Conservation (phyloP, 1,139 yeast genomes). For the Citeromyces hawaiiensis region DNA sequence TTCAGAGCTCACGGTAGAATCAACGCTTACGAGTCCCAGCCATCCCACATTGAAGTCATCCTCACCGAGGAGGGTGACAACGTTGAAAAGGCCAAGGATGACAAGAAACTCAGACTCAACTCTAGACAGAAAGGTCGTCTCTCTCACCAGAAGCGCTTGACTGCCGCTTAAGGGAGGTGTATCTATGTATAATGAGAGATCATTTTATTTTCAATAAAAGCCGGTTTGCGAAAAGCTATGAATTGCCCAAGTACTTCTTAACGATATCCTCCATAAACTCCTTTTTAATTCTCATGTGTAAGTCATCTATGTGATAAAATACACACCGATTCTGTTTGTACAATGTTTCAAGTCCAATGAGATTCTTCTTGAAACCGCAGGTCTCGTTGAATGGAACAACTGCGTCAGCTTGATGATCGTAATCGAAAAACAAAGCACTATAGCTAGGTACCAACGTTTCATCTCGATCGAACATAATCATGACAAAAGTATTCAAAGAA, state of each 20-base stretch:
- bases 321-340: conserved; percentile 28
- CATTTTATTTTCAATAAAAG: neutral
- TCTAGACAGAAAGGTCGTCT: conserved; percentile 92
- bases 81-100: conserved; percentile 87
- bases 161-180: conserved; percentile 24
- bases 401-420: conserved; percentile 27
- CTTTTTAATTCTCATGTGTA: conserved; percentile 53
- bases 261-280: conserved; percentile 27
- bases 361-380: conserved; percentile 32
- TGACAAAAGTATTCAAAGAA: conserved; percentile 35
- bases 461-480: conserved; percentile 49
- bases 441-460: conserved; percentile 62
- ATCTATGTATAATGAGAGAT: conserved; percentile 4
- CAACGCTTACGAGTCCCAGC: conserved; percentile 96
- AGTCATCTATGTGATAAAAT: conserved; percentile 40
- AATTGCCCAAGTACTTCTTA: conserved; percentile 7
- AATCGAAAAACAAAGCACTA: conserved; percentile 54
- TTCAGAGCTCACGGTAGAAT: conserved; percentile 99
- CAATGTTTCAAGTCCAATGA: conserved; percentile 44
- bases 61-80: conserved; percentile 92
- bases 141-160: conserved; percentile 67
- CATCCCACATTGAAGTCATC: conserved; percentile 97
- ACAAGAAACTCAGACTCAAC: conserved; percentile 67
- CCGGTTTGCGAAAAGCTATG: neutral
- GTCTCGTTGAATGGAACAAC: conserved; percentile 36